Evolutionary conservation across 495 filamentous ascomycete species (phyloP).

Genomic region (Penicillium nucicola): DNA sequence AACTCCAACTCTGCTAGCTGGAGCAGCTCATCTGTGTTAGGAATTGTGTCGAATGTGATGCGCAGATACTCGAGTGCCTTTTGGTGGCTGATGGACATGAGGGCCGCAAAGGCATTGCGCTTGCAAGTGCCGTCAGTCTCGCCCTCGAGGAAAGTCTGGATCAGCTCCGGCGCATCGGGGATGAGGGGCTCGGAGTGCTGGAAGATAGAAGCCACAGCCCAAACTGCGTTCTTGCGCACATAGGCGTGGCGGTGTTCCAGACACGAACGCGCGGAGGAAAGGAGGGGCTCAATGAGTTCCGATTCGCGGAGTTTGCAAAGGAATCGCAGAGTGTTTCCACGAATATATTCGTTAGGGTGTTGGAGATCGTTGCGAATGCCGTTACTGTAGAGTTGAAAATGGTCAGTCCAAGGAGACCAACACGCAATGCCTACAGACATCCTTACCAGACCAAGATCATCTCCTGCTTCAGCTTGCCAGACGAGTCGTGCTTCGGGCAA

Average conservation of each 20-base stretch:
- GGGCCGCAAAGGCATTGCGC: slow-evolving; percentile 92
- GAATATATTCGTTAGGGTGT: slow-evolving; percentile 96
- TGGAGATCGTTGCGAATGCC: slow-evolving; percentile 97
- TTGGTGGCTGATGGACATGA: slow-evolving; percentile 87
- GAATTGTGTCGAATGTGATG: slow-evolving; percentile 89
- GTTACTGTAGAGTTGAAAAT: slow-evolving; percentile 57
- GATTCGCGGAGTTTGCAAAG: slow-evolving; percentile 93
- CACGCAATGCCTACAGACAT: neutral
- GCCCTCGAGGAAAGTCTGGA: slow-evolving; percentile 82
- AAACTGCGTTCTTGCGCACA: slow-evolving; percentile 96
- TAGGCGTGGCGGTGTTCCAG: slow-evolving; percentile 96
- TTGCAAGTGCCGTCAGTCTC: slow-evolving; percentile 97
- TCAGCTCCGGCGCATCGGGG: slow-evolving; percentile 91
- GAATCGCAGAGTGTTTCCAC: slow-evolving; percentile 95
- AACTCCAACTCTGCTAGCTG: slow-evolving; percentile 95
- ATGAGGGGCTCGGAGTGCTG: slow-evolving; percentile 89
- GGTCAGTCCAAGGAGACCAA: slow-evolving; percentile 15
- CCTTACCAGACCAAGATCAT: slow-evolving; percentile 98
- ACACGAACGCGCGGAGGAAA: slow-evolving; percentile 86
- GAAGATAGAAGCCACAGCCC: slow-evolving; percentile 89
- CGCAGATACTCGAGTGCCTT: slow-evolving; percentile 87
- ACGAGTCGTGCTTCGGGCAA: slow-evolving; percentile 88
- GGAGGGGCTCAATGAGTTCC: slow-evolving; percentile 92
- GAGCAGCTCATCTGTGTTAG: slow-evolving; percentile 89
- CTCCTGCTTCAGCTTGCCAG: slow-evolving; percentile 96